Conservation (phyloP, 805 yeast genomes). For the Nakazawaea wyomingensis region DNA sequence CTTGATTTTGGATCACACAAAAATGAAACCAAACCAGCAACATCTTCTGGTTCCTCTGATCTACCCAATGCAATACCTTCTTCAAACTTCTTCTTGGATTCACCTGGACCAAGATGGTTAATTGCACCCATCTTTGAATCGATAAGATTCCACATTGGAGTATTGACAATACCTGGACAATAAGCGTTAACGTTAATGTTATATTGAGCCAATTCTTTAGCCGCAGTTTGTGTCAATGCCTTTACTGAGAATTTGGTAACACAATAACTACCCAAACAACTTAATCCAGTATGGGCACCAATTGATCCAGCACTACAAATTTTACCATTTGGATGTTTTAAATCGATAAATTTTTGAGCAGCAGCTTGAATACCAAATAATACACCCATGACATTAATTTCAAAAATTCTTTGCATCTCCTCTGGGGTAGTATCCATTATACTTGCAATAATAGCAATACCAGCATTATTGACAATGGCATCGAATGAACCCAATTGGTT, state of each 20-base stretch:
- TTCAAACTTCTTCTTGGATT: slow-evolving; percentile 20
- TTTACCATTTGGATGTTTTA: slow-evolving; percentile 27
- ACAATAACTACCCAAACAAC: slow-evolving; percentile 27
- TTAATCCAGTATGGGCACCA: slow-evolving; percentile 28
- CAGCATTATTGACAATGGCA: slow-evolving; percentile 33
- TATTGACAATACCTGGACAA: slow-evolving; percentile 36
- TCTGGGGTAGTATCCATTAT: slow-evolving; percentile 24
- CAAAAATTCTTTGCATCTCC: slow-evolving; percentile 20
- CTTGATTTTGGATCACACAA: slow-evolving; percentile 33
- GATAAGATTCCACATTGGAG: slow-evolving; percentile 30
- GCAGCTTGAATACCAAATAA: slow-evolving; percentile 31
- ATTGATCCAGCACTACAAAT: slow-evolving; percentile 34
- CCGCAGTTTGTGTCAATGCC: slow-evolving; percentile 30
- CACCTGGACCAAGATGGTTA: slow-evolving; percentile 24
- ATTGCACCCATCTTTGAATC: slow-evolving; percentile 22
- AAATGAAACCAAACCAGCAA: slow-evolving; percentile 31
- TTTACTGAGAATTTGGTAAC: slow-evolving; percentile 33
- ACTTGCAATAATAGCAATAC: slow-evolving; percentile 24
- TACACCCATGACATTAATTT: slow-evolving; percentile 28
- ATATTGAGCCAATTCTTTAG: slow-evolving; percentile 30
- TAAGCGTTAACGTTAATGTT: slow-evolving; percentile 33
- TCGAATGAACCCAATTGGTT: slow-evolving; percentile 28
- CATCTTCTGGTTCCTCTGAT: slow-evolving; percentile 30
- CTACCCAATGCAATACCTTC: slow-evolving; percentile 29
- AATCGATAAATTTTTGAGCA: slow-evolving; percentile 21